These are phyloP conservation scores for Ophiostoma tasmaniense DNA, from an alignment of 2,329 filamentous ascomycete genomes.

Conservation along the genomic window DNA sequence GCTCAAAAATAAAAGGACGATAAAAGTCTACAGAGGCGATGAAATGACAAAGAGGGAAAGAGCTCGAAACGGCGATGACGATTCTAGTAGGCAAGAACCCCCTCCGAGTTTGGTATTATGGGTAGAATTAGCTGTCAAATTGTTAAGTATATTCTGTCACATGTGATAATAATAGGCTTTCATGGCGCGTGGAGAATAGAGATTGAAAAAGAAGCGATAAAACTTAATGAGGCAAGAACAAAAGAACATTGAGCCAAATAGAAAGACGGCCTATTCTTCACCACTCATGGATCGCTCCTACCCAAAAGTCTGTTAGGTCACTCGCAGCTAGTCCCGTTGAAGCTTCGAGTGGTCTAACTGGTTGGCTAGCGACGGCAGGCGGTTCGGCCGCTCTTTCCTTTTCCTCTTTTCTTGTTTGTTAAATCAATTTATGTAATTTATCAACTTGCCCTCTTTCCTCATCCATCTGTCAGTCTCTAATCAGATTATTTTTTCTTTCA, in stretches of 20 bases:
- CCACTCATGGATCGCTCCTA: not conserved
- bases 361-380: constrained; percentile 4
- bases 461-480: not conserved
- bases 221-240: not conserved
- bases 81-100: constrained; percentile 12
- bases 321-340: not conserved
- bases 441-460: not conserved
- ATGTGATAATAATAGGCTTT: constrained; percentile 15
- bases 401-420: not conserved
- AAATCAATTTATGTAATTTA: not conserved
- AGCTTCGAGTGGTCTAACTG: not conserved
- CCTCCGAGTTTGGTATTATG: not conserved
- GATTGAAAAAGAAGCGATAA: not conserved
- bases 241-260: not conserved
- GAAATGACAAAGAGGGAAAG: not conserved
- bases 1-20: not conserved
- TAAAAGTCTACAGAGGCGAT: not conserved
- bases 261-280: not conserved
- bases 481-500: not conserved
- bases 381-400: not conserved
- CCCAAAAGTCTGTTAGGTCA: not conserved
- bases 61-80: constrained; percentile 11
- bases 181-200: not conserved
- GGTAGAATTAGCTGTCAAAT: not conserved
- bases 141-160: constrained; percentile 4